Percentiles rank a stretch among this genome's conserved stretches.
phyloP scores from a whole-genome alignment of 306 rosid genomes.

The Lithocarpus polystachyus region DNA sequence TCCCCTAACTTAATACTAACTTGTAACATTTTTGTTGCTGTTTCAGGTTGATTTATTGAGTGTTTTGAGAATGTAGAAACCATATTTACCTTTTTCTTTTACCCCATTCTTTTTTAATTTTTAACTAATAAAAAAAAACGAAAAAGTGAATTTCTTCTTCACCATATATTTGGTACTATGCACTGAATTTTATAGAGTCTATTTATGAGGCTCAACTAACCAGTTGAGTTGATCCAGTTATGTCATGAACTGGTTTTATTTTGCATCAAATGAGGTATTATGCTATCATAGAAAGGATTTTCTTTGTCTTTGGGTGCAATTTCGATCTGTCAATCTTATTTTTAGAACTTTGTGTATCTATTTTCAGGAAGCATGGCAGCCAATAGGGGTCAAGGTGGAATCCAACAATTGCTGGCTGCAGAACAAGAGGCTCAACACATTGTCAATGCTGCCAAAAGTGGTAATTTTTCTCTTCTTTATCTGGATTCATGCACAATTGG shows the following conservation, averaged over 20 bases:
- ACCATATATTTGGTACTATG: neutral
- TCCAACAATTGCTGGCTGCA: conserved; percentile 93
- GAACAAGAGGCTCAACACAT: conserved; percentile 98
- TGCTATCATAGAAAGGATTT: neutral
- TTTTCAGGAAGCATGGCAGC: conserved; percentile 66
- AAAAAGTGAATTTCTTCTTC: neutral
- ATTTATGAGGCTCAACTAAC: neutral
- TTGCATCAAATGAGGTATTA: neutral
- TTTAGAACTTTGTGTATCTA: neutral
- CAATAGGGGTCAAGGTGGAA: conserved; percentile 85
- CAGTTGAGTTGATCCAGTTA: neutral
- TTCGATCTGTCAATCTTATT: conserved; percentile 9
- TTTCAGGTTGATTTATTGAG: neutral
- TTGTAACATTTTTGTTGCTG: neutral
- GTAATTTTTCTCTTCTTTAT: conserved; percentile 29
- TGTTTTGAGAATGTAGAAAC: neutral
- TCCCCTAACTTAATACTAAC: no score
- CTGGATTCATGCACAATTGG: neutral
- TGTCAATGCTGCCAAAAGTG: conserved; percentile 84
- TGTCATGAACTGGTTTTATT: neutral
- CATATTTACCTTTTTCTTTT: neutral
- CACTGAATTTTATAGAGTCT: neutral
- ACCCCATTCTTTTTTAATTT: no score
- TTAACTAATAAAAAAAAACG: no score
- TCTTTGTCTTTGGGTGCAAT: conserved; percentile 2